Conservation (phyloP, 2,329 filamentous ascomycete species). For the Leptoxyphium fumago region DNA sequence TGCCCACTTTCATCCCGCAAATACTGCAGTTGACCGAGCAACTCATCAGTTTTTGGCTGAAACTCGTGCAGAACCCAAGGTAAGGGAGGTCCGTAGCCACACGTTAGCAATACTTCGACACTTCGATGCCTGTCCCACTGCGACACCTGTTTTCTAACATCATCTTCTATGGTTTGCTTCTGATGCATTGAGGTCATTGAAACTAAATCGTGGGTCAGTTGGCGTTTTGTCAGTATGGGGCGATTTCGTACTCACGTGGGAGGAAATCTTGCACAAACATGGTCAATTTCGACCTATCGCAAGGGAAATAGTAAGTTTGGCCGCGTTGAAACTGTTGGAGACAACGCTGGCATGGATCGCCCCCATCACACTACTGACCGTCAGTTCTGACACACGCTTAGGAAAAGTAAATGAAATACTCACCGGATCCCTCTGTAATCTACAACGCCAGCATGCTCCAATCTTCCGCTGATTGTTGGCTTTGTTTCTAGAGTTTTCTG, state of each 20-base stretch:
- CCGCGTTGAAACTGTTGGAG: constrained; percentile 22
- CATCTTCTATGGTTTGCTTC: constrained; percentile 28
- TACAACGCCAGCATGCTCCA: constrained; percentile 34
- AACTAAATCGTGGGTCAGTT: constrained; percentile 3
- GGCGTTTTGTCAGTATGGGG: neutral
- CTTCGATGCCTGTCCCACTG: constrained; percentile 19
- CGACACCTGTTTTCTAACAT: constrained; percentile 22
- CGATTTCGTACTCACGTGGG: constrained; percentile 16
- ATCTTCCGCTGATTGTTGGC: constrained; percentile 32
- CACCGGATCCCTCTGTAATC: constrained; percentile 32
- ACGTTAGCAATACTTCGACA: constrained; percentile 29
- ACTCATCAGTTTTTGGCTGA: constrained; percentile 24
- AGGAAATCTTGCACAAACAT: constrained; percentile 30
- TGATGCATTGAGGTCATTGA: constrained; percentile 28
- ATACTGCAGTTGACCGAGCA: constrained; percentile 29
- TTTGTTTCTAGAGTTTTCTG: constrained; percentile 23
- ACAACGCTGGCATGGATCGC: constrained; percentile 16
- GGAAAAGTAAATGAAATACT: constrained; percentile 2
- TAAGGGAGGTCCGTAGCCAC: constrained; percentile 29
- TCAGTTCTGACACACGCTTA: constrained; percentile 5
- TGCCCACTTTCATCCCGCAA: constrained; percentile 21
- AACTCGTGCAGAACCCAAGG: constrained; percentile 34
- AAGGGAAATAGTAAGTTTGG: constrained; percentile 27
- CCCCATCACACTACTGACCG: constrained; percentile 14
- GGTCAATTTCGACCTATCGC: constrained; percentile 31